Percentiles rank a stretch among this genome's conserved stretches.
Conservation (phyloP, 805 yeast genomes). For the Candida easanensis region DNA sequence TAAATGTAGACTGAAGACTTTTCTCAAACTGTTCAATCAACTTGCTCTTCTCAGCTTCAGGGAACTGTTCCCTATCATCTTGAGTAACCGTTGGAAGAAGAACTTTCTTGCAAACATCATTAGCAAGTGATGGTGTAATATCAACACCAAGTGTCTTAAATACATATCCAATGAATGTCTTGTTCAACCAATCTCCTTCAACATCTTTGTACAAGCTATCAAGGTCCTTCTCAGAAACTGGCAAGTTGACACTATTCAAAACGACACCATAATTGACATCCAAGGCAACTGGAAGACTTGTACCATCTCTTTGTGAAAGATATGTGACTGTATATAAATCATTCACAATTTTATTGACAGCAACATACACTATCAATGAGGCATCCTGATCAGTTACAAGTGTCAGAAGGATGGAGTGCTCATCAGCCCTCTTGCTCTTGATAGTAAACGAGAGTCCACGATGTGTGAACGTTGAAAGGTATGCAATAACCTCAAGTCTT, state of each 20-base stretch:
- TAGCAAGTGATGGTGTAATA: not conserved
- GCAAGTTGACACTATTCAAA: not conserved
- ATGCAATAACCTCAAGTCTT: conserved; percentile 5
- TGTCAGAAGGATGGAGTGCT: not conserved
- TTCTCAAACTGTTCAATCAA: not conserved
- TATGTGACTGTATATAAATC: not conserved
- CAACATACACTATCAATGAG: not conserved
- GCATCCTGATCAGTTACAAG: not conserved
- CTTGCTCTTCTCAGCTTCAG: not conserved
- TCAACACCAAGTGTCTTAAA: not conserved
- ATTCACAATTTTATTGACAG: not conserved
- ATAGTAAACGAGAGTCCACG: conserved; percentile 5
- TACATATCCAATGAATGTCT: not conserved
- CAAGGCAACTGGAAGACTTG: not conserved
- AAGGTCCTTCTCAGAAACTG: not conserved
- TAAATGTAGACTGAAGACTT: not conserved
- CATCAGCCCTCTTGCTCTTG: not conserved
- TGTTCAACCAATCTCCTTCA: not conserved
- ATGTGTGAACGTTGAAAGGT: conserved; percentile 6
- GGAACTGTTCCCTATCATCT: not conserved
- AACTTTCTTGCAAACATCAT: not conserved
- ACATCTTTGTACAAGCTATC: not conserved
- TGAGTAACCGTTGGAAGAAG: not conserved
- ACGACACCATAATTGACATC: not conserved
- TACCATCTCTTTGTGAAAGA: not conserved